Base-by-base conservation (phyloP, 2,329 filamentous ascomycete species). In the Talaromyces sp. region DNA sequence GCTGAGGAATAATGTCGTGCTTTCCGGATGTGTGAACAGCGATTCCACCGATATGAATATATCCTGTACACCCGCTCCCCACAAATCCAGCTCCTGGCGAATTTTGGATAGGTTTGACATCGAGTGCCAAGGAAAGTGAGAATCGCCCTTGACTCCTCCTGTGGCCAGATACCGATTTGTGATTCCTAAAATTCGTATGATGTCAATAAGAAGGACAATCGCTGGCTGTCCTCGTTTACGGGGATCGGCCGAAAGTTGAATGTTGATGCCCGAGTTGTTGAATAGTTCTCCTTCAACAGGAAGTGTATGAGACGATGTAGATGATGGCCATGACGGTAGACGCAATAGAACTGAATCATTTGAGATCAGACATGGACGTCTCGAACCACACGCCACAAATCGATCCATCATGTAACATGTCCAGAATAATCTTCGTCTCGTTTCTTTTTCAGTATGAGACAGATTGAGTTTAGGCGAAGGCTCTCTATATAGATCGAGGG, bases 111-210 rank as follows among this genome's bases (percentile, higher is more conserved):
- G 82, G 67, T 90, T 93, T 6, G 92, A 96, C 22, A 93, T 83
- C 1, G 91, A 88, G 74, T 96, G 92, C 92, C 92, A 96, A 10
- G 92, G 92, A 69, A 96, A 96, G 75, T 96, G 92, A 0, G 91
- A 93, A 73, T 96, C 92, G 35, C 91, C 91, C 77, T 94, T 95
- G 64, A 95, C 91, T 39, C 92, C 92, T 7, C 92, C 92, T 1
- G 90, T 90, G 9, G 92, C 91, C 59, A 96, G 83, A 75, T 96
- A 96, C 66, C 89, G 86, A 72, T 93, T 95, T 1, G 92, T 94
- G 66, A 89, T 89, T 39, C 92, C 92, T 7, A 96, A 83, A 54
- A 96, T 91, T 39, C 91, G 88, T 33, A 88, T 88, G 68, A 96
- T 93, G 72, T 95, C 91, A 69, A 96, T 92, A 35, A 96, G 84